Evolutionary conservation across 495 filamentous ascomycete species (phyloP), one percentile per base, ranked within the genome.

Genomic region (Penicillium longicatenatum): DNA sequence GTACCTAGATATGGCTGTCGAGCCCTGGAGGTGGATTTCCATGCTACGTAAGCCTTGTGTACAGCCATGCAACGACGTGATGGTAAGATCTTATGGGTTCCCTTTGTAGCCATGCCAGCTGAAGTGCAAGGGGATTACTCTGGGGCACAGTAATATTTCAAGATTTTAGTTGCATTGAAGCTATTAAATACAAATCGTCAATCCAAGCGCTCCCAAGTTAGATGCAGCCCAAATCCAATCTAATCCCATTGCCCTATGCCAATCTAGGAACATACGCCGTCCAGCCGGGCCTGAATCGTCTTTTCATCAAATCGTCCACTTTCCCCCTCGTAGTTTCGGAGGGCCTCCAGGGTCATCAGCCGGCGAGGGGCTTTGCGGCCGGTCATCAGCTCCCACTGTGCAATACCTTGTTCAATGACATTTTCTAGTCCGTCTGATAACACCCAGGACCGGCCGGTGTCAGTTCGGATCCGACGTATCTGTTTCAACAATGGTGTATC

Each of bases 361-460:
- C 83, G 76, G 39, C 87, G 82, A 3, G 90, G 90, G 16, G 90
- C 90, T 72, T 89, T 84, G 21, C 90, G 79, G n/a, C 89, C 90
- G 4, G 89, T 90, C 78, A 93, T 89, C 45, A 93, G 70, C 69
- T 93, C 90, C 66, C 92, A 93, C 45, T 90, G 89, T 24, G 90
- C 89, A 69, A 89, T 91, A 2, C 88, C 90, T 75, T 91, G 90
- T 67, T 94, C 90, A 2, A 84, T 82, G 1, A 94, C 80, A 29
- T 93, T 84, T 64, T 92, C 90, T 10, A 93, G 71, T 6, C 89
- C 90, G 63, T 93, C 89, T n/a, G 92, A 83, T 31, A 89, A 79
- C 4, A 90, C 85, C 89, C 89, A 94, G 2, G 84, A 82, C 19
- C 80, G 82, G 11, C 82, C 81, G 0, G 84, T 84, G 55, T 83